Percentiles rank a stretch among this genome's conserved stretches.
phyloP scores from a whole-genome alignment of 1,284 basidiomycete species.

The Xerocomus nothofagi region DNA sequence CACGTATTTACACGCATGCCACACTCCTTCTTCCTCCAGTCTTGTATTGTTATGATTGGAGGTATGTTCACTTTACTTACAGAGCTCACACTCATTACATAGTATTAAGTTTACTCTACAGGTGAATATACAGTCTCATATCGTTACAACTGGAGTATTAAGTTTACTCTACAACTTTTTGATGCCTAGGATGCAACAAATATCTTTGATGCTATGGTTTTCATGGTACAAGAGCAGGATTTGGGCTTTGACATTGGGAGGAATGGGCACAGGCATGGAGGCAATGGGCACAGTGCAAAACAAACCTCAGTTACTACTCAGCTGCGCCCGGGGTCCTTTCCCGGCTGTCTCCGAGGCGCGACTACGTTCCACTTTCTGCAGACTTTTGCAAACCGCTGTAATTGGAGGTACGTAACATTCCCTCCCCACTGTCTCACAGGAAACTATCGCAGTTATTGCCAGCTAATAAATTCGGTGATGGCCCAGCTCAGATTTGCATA shows the following conservation, averaged over 20 bases:
- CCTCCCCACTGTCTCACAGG: not conserved
- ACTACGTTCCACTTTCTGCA: not conserved
- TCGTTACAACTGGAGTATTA: no score
- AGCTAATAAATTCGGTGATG: not conserved
- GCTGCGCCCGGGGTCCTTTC: not conserved
- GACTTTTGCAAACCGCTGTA: not conserved
- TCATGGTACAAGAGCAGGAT: conserved; percentile 1
- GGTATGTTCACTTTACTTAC: no score
- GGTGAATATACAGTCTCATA: no score
- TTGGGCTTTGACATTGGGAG: conserved; percentile 4
- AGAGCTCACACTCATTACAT: no score
- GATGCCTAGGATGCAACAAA: conserved; percentile 1
- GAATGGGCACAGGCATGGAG: not conserved
- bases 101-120: no score
- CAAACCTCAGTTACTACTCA: not conserved
- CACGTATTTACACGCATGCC: no score
- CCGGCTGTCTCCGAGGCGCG: not conserved
- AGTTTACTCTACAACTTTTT: no score
- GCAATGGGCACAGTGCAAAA: no score
- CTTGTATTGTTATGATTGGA: no score
- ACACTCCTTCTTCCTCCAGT: no score
- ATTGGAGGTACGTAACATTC: not conserved
- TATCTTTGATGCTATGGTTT: not conserved
- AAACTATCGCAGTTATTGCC: not conserved
- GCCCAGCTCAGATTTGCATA: no score